Evolutionary conservation across 2,329 filamentous ascomycete genomes (phyloP).

Genomic region (Phyllosticta capitalensis): DNA sequence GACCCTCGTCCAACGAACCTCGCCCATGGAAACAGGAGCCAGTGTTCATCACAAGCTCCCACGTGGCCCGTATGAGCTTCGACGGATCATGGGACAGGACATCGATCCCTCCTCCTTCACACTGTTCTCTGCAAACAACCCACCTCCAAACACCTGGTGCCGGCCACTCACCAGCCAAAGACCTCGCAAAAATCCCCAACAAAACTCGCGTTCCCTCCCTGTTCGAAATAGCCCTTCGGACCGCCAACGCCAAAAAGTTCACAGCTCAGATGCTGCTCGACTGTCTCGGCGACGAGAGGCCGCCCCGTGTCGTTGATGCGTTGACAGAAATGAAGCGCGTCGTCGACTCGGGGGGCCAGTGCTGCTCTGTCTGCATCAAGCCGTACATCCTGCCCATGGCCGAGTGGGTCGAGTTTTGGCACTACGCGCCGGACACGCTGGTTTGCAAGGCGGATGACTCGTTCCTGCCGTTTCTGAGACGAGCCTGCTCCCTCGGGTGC

Average conservation of each 20-base stretch:
- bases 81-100: slow-evolving; percentile 17
- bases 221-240: slow-evolving; percentile 24
- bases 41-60: slow-evolving; percentile 10
- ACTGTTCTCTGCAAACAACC: background rate
- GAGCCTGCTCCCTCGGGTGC: slow-evolving; percentile 8
- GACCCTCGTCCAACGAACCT: background rate
- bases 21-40: slow-evolving; percentile 13
- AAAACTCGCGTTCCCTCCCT: slow-evolving; percentile 21
- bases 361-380: slow-evolving; percentile 10
- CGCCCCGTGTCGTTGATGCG: background rate
- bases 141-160: slow-evolving; percentile 2
- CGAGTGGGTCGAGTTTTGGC: slow-evolving; percentile 16
- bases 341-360: background rate
- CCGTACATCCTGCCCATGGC: slow-evolving; percentile 12
- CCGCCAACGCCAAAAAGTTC: slow-evolving; percentile 3
- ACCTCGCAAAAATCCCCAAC: background rate
- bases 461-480: slow-evolving; percentile 11
- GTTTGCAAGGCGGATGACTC: slow-evolving; percentile 1
- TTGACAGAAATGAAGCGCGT: background rate
- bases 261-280: background rate
- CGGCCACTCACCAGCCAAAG: slow-evolving; percentile 1
- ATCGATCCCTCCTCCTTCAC: slow-evolving; percentile 1
- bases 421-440: slow-evolving; percentile 9
- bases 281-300: slow-evolving; percentile 1
- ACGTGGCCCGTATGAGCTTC: slow-evolving; percentile 17